phyloP scores from a whole-genome alignment of 306 rosid species.

The Cucumis sativus region Cucumber_9930_V3 NC_026656.2:20827501-20828000 shows the following conservation, averaged over 20 bases:
- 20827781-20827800: not conserved
- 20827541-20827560: not conserved
- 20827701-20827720: not conserved
- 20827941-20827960: not conserved
- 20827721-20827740: not conserved
- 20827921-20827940: not conserved
- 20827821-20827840: not conserved
- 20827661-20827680: not conserved
- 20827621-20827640: not conserved
- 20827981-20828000: slow-evolving; percentile 43
- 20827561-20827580: not conserved
- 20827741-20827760: not conserved
- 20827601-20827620: not conserved
- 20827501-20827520: not conserved
- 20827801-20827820: not conserved
- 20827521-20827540: not conserved
- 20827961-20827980: not conserved
- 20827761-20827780: not conserved
- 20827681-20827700: not conserved
- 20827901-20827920: not conserved
- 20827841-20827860: not conserved
- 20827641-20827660: not conserved
- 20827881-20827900: not conserved
- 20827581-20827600: too few relatives aligned
- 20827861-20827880: not conserved